These are phyloP conservation scores for Mrakia frigida DNA, from an alignment of 768 basidiomycete genomes.

Conservation along the genomic window DNA sequence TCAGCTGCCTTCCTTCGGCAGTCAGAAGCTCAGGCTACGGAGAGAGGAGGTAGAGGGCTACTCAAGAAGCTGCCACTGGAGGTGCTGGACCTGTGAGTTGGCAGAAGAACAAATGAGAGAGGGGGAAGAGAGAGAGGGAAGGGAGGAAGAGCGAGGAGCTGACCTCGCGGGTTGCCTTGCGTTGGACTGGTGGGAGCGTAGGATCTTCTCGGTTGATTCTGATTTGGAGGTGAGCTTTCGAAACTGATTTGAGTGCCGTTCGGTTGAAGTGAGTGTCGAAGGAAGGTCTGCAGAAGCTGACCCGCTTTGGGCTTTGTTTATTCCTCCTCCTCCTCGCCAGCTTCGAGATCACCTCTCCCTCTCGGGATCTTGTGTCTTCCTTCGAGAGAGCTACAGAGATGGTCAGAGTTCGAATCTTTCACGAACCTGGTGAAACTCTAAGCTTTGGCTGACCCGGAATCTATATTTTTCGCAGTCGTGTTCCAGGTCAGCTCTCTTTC, in stretches of 20 bases:
- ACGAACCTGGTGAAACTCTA: background rate
- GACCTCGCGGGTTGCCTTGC: background rate
- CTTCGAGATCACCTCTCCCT: slow-evolving; percentile 9
- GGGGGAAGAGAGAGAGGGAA: background rate
- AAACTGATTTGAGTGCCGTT: background rate
- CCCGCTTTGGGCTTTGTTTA: too few relatives aligned
- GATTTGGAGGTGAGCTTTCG: background rate
- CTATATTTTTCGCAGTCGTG: background rate
- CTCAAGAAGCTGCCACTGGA: background rate
- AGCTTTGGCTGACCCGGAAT: background rate
- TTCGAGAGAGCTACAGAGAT: background rate
- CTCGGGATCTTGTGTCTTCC: background rate
- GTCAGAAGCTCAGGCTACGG: background rate
- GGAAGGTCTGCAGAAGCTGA: background rate
- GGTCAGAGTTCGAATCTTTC: background rate
- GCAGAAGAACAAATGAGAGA: too few relatives aligned
- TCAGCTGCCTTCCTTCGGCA: background rate
- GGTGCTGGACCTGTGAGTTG: background rate
- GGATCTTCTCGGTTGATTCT: slow-evolving; percentile 3
- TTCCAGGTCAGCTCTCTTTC: background rate
- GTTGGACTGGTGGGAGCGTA: background rate
- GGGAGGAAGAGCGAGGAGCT: too few relatives aligned
- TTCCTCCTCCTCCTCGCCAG: background rate
- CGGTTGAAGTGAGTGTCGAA: background rate
- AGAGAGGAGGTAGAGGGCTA: background rate